phyloP scores from a whole-genome alignment of 169 alveolate species.

The Eimeria praecox region DNA sequence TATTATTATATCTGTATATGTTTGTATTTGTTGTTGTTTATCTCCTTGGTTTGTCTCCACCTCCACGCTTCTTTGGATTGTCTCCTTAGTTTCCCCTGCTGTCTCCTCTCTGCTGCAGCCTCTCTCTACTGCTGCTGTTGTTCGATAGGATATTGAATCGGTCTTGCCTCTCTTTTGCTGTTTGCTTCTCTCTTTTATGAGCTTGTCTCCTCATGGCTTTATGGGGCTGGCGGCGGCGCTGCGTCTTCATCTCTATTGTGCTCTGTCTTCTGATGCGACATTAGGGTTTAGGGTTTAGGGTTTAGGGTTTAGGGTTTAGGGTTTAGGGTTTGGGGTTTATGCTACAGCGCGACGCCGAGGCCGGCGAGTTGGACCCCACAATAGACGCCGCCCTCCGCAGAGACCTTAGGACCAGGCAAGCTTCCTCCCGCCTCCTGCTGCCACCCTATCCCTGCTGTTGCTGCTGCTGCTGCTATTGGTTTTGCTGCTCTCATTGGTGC shows the following conservation, averaged over 20 bases:
- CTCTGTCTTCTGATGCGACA: background rate
- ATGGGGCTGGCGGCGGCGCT: background rate
- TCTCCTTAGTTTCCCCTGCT: background rate
- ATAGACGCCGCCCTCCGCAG: conserved; percentile 32
- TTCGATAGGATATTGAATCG: background rate
- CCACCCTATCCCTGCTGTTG: background rate
- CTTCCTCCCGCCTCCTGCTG: background rate
- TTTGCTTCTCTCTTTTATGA: too few relatives aligned
- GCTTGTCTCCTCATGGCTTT: too few relatives aligned
- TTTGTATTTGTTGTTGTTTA: background rate
- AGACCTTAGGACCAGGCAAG: conserved; percentile 41
- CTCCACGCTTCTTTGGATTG: background rate
- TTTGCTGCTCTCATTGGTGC: background rate
- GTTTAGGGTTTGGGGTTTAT: conserved; percentile 34
- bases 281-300: conserved; percentile 11
- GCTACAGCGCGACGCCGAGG: conserved; percentile 41
- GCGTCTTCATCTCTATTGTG: background rate
- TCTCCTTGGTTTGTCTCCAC: background rate
- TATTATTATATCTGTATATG: too few relatives aligned
- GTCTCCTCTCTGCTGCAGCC: background rate
- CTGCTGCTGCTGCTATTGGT: background rate
- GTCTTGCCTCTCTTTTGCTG: background rate
- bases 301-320: conserved; percentile 6
- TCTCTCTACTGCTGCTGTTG: background rate
- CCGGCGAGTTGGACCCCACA: background rate